phyloP scores from a whole-genome alignment of 805 yeast species.

The Saccharomycopsis babjevae region DNA sequence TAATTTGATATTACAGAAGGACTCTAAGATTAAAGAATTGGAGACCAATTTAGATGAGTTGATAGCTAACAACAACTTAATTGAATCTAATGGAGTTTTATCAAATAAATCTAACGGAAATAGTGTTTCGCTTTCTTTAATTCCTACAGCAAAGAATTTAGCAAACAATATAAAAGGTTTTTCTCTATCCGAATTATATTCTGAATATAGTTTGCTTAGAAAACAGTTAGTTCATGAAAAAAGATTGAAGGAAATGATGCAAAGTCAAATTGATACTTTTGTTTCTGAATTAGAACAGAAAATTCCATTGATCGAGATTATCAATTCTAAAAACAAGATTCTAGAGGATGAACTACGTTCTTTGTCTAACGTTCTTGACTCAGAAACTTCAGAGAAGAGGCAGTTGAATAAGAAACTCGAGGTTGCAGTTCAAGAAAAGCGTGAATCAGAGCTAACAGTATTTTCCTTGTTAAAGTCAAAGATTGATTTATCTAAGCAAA shows the following conservation, averaged over 20 bases:
- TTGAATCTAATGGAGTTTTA: conserved; percentile 2
- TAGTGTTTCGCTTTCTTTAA: conserved; percentile 15
- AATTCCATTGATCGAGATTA: conserved; percentile 65
- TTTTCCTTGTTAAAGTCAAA: conserved; percentile 45
- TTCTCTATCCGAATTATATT: conserved; percentile 53
- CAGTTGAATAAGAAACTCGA: conserved; percentile 28
- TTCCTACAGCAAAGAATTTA: conserved; percentile 31
- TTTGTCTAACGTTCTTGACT: conserved; percentile 45
- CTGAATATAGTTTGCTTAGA: conserved; percentile 54
- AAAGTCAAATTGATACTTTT: conserved; percentile 59
- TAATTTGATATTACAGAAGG: conserved; percentile 23
- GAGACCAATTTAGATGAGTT: conserved; percentile 37
- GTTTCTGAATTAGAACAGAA: conserved; percentile 68
- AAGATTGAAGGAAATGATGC: conserved; percentile 58
- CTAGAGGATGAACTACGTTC: conserved; percentile 48
- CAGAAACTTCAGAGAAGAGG: conserved; percentile 39
- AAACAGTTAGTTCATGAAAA: conserved; percentile 61
- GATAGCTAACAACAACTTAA: conserved; percentile 21
- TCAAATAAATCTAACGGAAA: not conserved
- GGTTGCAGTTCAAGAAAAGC: conserved; percentile 24
- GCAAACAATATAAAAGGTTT: conserved; percentile 39
- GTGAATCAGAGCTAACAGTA: conserved; percentile 39
- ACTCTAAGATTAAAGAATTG: conserved; percentile 32
- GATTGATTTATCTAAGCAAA: conserved; percentile 70
- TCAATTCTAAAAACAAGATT: conserved; percentile 45